phyloP scores from a whole-genome alignment of 306 rosid genomes.

The Trichosanthes truncata region DNA sequence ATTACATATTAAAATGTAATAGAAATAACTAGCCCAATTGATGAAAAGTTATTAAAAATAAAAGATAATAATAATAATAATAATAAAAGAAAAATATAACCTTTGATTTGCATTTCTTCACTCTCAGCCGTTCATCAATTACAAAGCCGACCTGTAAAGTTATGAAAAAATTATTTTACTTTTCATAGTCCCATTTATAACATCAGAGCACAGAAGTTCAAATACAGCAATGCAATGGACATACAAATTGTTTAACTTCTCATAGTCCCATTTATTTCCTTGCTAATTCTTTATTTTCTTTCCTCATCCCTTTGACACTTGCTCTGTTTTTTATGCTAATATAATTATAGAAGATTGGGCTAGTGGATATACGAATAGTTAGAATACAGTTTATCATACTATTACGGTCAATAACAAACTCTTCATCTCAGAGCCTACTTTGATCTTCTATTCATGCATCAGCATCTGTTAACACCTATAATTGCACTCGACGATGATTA shows the following conservation, averaged over 20 bases:
- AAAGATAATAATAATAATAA: background rate
- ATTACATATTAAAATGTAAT: background rate
- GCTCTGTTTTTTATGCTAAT: background rate
- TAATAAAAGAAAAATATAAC: constrained; percentile 22
- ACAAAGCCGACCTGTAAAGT: constrained; percentile 67
- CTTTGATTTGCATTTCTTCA: constrained; percentile 67
- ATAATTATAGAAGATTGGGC: background rate
- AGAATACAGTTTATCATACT: background rate
- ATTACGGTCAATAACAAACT: background rate
- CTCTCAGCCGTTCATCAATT: constrained; percentile 82
- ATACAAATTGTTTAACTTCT: background rate
- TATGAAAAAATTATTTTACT: background rate
- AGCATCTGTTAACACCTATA: background rate
- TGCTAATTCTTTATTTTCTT: background rate
- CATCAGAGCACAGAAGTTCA: background rate
- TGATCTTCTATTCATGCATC: background rate
- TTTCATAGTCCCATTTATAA: background rate
- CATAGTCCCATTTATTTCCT: background rate
- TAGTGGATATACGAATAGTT: background rate
- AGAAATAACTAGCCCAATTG: background rate
- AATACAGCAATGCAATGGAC: background rate
- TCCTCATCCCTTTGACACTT: background rate
- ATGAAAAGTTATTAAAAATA: background rate
- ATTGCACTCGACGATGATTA: background rate
- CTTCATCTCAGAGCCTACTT: background rate